These are phyloP conservation scores for Scytalidium sp. DNA, from an alignment of 2,329 filamentous ascomycete species.

Conservation along the genomic window DNA sequence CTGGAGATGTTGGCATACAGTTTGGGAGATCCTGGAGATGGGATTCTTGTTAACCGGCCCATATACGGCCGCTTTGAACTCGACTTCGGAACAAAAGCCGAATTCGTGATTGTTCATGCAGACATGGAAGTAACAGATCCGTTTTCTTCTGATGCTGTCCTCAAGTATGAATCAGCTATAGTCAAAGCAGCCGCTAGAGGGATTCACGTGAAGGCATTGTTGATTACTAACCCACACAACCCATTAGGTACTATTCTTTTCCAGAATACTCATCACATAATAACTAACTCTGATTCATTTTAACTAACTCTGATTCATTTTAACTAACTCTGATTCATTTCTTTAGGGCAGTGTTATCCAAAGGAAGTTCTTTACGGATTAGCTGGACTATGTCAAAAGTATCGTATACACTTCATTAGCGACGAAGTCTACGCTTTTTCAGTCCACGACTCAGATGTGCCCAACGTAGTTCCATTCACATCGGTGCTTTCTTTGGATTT, in stretches of 20 bases:
- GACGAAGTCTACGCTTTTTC: constrained; percentile 51
- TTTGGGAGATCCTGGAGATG: constrained; percentile 41
- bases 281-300: constrained; percentile 32
- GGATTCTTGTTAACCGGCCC: constrained; percentile 41
- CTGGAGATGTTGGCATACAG: constrained; percentile 39
- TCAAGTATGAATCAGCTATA: constrained; percentile 35
- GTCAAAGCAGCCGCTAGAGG: constrained; percentile 27
- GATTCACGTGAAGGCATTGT: constrained; percentile 33
- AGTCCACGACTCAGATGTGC: constrained; percentile 32
- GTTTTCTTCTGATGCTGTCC: constrained; percentile 30
- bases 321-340: constrained; percentile 28
- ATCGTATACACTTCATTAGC: constrained; percentile 43
- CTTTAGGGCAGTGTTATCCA: constrained; percentile 16
- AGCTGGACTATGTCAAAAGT: constrained; percentile 37
- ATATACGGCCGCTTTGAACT: constrained; percentile 46
- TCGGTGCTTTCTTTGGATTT: constrained; percentile 46
- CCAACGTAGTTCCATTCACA: constrained; percentile 34
- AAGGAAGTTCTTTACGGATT: constrained; percentile 21
- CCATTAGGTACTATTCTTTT: constrained; percentile 27
- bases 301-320: constrained; percentile 32
- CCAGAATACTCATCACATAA: constrained; percentile 32
- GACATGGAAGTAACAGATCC: constrained; percentile 33
- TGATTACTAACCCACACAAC: constrained; percentile 35
- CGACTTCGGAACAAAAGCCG: constrained; percentile 44
- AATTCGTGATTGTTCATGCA: constrained; percentile 32